Evolutionary conservation across 352 stramenopile species (phyloP), one percentile per base, ranked within the genome.

Genomic region (Phytophthora nicotianae): DNA sequence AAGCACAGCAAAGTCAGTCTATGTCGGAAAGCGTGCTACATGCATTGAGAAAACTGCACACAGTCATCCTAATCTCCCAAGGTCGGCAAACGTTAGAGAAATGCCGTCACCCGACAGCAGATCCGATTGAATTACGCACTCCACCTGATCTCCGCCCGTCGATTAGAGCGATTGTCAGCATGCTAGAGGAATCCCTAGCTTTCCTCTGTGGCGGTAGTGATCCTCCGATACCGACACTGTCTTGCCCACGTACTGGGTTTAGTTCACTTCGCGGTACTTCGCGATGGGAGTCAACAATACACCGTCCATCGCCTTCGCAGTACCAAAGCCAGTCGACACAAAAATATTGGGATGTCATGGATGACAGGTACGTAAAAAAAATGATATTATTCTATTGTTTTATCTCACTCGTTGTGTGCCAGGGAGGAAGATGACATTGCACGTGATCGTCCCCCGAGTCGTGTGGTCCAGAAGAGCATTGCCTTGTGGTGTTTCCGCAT

Each of bases 401-500:
- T 50, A 21, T 32, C 21, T 62, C 13, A 53, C 8, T 48, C 43
- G 33, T 13, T 60, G 19, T 57, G 46, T 43, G 42, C 41, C 29
- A 73, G 70, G 41, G 50, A 74, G 1, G 58, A 78, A 27, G 50
- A 67, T 50, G 52, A 75, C 24, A 47, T 72, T 41, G 11, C 57
- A 21, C 70, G 66, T 52, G 70, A 73, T 21, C 70, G 53, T 23
- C 35, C 51, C 51, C 52, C 64, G 8, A 77, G 61, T 47, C 55
- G 49, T 32, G 41, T 69, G 19, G 49, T 70, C 1, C 57, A 75
- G 37, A 79, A 75, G 29, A 79, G 52, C 47, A 76, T 84, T 41
- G 78, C 68, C 16, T 61, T 94, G 14, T 94, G 83, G 86, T 89
- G 72, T 40, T 79, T 94, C 26, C 86, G 86, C 9, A 38, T 92